Evolutionary conservation across 805 yeast genomes (phyloP).

Genomic region (Candida ipomoeae): DNA sequence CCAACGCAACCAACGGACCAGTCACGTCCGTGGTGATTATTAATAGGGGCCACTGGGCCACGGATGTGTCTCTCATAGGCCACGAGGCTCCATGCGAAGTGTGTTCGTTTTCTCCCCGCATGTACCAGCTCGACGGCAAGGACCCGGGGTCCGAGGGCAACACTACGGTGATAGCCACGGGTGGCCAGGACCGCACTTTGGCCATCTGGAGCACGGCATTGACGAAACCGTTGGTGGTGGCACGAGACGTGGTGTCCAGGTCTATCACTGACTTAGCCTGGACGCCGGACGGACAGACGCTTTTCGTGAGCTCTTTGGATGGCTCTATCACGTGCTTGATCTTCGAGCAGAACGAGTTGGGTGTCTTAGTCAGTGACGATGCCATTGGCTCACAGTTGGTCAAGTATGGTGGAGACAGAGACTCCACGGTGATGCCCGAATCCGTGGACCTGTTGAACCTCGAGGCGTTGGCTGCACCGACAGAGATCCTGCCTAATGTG

Average conservation of each 20-base stretch:
- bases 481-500: background rate
- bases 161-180: slow-evolving; percentile 84
- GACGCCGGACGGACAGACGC: slow-evolving; percentile 72
- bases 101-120: slow-evolving; percentile 66
- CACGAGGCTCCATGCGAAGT: slow-evolving; percentile 87
- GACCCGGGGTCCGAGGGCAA: slow-evolving; percentile 26
- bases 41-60: slow-evolving; percentile 76
- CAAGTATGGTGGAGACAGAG: slow-evolving; percentile 85
- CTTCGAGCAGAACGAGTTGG: slow-evolving; percentile 64
- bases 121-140: slow-evolving; percentile 43
- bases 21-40: slow-evolving; percentile 70
- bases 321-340: slow-evolving; percentile 68
- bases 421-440: slow-evolving; percentile 81
- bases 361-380: slow-evolving; percentile 57
- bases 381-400: slow-evolving; percentile 66
- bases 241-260: slow-evolving; percentile 68
- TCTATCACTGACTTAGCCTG: slow-evolving; percentile 87
- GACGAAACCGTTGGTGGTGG: slow-evolving; percentile 75
- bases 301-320: slow-evolving; percentile 80
- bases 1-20: slow-evolving; percentile 83
- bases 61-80: slow-evolving; percentile 70
- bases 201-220: slow-evolving; percentile 83
- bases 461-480: slow-evolving; percentile 1
- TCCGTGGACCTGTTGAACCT: slow-evolving; percentile 71
- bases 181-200: slow-evolving; percentile 87